Evolutionary conservation across 1,284 basidiomycete genomes (phyloP), one percentile per base, ranked within the genome.

Genomic region (Malassezia furfur): DNA sequence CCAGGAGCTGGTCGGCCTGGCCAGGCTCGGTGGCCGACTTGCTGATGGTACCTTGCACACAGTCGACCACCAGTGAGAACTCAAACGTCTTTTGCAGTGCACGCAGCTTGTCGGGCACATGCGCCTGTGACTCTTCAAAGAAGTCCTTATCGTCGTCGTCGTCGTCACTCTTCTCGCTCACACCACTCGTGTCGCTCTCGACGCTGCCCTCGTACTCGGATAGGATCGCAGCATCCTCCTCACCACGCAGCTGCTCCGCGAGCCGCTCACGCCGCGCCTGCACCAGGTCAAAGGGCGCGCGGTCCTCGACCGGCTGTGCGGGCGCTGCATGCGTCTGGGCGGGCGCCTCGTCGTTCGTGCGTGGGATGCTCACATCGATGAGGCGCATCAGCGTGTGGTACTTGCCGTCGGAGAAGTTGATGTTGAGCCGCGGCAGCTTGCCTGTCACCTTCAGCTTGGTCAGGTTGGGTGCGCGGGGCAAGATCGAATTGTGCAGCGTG

Each of bases 331-430:
- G n/a, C 17, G 31, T 28, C 64, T 32, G 79, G 81, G 44, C 10
- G 34, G 17, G 41, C 84, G 81, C 46, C 6, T 15, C 34, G n/a
- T 35, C 32, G 2, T 40, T 14, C 14, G 38, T 10, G 9, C 38
- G 38, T 3, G 94, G 94, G 37, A 99, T 84, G 30, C 86, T 84
- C 11, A 91, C 85, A 66, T 96, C 91, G 67, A 98, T 84, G 61
- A 98, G 81, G 17, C 86, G 83, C 87, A 98, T 91, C 41, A 98
- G 78, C 3, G 86, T 83, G 77, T 93, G 89, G 78, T 99, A 99
- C 77, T 98, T 99, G 21, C 81, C 81, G 66, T 98, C 94, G 6
- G 94, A 98, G 60, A 98, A 81, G 76, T 99, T 98, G 73, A 96
- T 81, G 67, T 88, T 85, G 6, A 99, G 80, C 40, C 83, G 83